Conservation (phyloP, 176 grass and related monocot genomes). For the Bothriochloa decipiens region DNA sequence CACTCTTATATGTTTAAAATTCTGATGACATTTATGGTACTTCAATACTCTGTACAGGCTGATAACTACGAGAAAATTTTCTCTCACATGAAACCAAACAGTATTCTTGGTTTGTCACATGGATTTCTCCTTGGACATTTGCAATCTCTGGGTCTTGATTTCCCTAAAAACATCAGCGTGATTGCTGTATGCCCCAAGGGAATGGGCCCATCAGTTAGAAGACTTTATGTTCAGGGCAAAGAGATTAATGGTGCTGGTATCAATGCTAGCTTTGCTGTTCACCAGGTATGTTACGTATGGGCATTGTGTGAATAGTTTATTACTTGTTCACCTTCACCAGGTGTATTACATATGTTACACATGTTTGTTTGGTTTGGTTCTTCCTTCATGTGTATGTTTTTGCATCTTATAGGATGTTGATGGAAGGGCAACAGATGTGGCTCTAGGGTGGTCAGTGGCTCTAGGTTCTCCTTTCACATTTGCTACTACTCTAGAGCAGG, state of each 20-base stretch:
- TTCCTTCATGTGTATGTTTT: conserved; percentile 13
- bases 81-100: conserved; percentile 90
- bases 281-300: conserved; percentile 65
- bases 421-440: conserved; percentile 80
- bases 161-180: conserved; percentile 82
- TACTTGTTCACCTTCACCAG: neutral
- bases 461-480: conserved; percentile 90
- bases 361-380: neutral
- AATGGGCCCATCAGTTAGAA: conserved; percentile 87
- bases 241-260: conserved; percentile 89
- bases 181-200: conserved; percentile 89
- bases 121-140: conserved; percentile 88
- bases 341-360: neutral
- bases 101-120: conserved; percentile 83
- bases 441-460: conserved; percentile 90
- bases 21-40: conserved; percentile 4
- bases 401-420: conserved; percentile 73
- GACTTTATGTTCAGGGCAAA: conserved; percentile 90
- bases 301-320: neutral
- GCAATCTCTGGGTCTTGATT: conserved; percentile 72
- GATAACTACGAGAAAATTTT: conserved; percentile 91
- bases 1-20: neutral
- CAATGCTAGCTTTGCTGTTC: conserved; percentile 91
- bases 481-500: conserved; percentile 76
- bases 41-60: conserved; percentile 50